Percentiles rank a stretch among this genome's conserved stretches.
Conservation (phyloP, 139 green algal species). For the Edaphochlamys debaryana region DNA sequence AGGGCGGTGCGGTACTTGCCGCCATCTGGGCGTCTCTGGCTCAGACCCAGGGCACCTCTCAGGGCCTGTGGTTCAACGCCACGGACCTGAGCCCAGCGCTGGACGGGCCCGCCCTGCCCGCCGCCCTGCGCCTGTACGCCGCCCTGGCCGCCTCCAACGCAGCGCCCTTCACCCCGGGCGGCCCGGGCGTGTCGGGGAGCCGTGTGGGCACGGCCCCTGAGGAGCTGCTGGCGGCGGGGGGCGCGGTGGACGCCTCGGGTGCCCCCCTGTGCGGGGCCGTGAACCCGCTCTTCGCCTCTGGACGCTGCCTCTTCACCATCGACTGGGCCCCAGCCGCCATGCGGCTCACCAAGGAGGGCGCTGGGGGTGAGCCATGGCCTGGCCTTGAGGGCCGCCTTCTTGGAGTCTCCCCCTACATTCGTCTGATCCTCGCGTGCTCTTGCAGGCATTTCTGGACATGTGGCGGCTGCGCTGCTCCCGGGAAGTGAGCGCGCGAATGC, state of each 20-base stretch:
- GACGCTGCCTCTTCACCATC: slow-evolving; percentile 21
- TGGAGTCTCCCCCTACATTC: no score
- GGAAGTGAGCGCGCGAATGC: no score
- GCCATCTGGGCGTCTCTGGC: background rate
- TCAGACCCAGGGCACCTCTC: background rate
- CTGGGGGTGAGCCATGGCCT: no score
- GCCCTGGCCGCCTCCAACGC: slow-evolving; percentile 8
- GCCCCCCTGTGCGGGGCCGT: slow-evolving; percentile 1
- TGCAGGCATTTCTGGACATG: no score
- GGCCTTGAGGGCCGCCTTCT: no score
- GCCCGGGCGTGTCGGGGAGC: background rate
- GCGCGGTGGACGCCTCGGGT: background rate
- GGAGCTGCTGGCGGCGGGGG: background rate
- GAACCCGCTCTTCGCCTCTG: slow-evolving; percentile 18
- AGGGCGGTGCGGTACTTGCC: background rate
- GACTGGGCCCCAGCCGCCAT: background rate
- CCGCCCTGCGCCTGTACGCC: background rate
- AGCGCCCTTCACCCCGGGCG: slow-evolving; percentile 4
- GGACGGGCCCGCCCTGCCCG: background rate
- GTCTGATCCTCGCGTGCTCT: no score
- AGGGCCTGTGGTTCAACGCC: background rate
- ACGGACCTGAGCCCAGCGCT: background rate
- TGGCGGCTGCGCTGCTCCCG: no score
- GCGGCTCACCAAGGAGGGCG: no score
- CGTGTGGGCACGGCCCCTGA: background rate